A percentile compares a stretch with the other conserved stretches of the same genome.
phyloP scores from a whole-genome alignment of 768 basidiomycete species.

The Lactarius pseudohatsudake region DNA sequence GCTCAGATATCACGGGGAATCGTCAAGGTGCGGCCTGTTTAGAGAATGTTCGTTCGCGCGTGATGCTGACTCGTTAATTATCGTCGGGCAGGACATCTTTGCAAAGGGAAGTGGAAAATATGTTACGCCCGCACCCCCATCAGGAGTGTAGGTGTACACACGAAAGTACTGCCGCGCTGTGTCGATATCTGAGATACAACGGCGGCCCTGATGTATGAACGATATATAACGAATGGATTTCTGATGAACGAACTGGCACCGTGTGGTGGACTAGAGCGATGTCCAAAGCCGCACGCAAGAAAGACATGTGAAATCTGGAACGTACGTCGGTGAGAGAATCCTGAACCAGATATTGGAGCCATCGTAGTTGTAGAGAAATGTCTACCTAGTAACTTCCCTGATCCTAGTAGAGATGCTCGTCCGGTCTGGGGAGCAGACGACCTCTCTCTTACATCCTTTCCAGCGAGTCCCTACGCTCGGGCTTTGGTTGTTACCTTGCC shows the following conservation, averaged over 20 bases:
- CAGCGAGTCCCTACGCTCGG: no score
- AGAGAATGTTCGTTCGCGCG: background rate
- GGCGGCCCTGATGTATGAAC: background rate
- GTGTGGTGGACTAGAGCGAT: background rate
- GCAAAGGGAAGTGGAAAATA: constrained; percentile 44
- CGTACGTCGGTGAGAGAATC: background rate
- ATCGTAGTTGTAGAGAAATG: background rate
- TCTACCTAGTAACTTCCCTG: no score
- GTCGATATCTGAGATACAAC: background rate
- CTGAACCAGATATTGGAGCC: background rate
- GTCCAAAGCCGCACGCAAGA: background rate
- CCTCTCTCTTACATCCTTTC: no score
- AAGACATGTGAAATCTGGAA: background rate
- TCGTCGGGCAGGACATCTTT: constrained; percentile 41
- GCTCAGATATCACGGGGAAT: constrained; percentile 57
- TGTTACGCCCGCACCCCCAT: constrained; percentile 25
- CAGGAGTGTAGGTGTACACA: constrained; percentile 18
- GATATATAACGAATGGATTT: background rate
- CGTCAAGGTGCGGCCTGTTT: constrained; percentile 49
- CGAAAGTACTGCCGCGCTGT: background rate
- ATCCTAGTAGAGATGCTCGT: no score
- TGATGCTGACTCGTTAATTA: constrained; percentile 2
- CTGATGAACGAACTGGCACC: background rate
- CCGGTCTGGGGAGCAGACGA: no score
- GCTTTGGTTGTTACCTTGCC: no score